Evolutionary conservation across 1,284 basidiomycete genomes (phyloP), one percentile per base, ranked within the genome.

Genomic region (Amylostereum areolatum): DNA sequence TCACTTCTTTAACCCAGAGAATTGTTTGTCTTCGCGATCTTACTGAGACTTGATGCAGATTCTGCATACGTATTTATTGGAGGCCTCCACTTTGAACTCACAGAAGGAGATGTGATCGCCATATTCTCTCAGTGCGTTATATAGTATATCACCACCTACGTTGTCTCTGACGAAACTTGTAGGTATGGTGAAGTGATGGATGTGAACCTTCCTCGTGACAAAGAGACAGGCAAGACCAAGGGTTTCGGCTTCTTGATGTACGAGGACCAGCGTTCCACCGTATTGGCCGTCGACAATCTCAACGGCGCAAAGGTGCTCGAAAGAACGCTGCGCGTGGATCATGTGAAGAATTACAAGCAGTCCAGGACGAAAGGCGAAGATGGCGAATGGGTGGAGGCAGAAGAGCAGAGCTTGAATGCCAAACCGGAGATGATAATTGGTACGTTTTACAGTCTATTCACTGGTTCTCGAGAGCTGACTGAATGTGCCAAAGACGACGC

Each of bases 181-280:
- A 95, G 92, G 67, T 98, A 89, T 68, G 96, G 96, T 27, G 96
- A 99, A 66, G 80, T 98, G 28, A 87, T 94, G 71, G 93, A 99
- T 62, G 77, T 98, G 52, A 93, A 97, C 65, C 77, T 99, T 63
- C 96, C 97, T 24, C 81, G 93, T 43, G 91, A 96, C 69, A 92
- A 93, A 63, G 77, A 86, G 54, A 94, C 93, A 0, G 90, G 92
- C 31, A 94, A 94, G 64, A 75, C 85, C 3, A 83, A 77, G 59
- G 97, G 97, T 0, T 99, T 99, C 64, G 95, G 84, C 3, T 99
- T 98, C 70, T 73, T 99, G 54, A 98, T 99, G 95, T 99, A 98
- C 67, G 92, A 97, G 69, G 94, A 99, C 70, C 97, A 99, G 69
- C 81, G 92, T 43, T 95, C 91, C 50, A 99, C 97, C 3, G 71